Conservation (phyloP, 2,329 filamentous ascomycete genomes). For the Fusarium paranaense region DNA sequence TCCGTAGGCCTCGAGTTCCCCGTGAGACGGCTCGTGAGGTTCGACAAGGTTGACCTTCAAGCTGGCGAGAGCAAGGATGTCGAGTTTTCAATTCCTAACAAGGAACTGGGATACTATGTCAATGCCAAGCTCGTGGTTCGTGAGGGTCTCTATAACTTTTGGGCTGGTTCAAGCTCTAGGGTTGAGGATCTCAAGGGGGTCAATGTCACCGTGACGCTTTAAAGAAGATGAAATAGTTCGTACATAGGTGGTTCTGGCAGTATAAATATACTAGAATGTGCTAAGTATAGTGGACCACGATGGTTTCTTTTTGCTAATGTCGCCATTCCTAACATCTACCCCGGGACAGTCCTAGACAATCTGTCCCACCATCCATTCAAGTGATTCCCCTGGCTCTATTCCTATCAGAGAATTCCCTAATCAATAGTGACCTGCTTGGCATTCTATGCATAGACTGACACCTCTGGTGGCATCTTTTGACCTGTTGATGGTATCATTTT, state of each 20-base stretch:
- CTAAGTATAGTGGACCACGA: neutral
- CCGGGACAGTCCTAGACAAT: neutral
- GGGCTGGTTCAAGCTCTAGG: conserved; percentile 46
- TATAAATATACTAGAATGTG: neutral
- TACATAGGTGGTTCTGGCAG: neutral
- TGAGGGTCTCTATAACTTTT: conserved; percentile 45
- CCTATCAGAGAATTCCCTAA: neutral
- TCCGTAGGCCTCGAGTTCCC: conserved; percentile 61
- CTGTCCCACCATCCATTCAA: neutral
- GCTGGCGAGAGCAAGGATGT: conserved; percentile 61
- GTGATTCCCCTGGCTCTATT: neutral
- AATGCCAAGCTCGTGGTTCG: conserved; percentile 40
- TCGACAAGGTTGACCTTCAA: conserved; percentile 68
- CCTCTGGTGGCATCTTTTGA: neutral
- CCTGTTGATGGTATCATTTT: neutral
- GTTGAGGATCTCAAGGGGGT: conserved; percentile 30
- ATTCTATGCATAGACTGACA: too few relatives aligned
- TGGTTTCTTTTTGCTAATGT: neutral
- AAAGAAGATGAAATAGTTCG: neutral
- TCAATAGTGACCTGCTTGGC: too few relatives aligned
- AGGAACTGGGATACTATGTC: conserved; percentile 47
- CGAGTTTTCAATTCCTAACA: conserved; percentile 44
- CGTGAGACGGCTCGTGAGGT: conserved; percentile 69
- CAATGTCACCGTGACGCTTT: conserved; percentile 27
- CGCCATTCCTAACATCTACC: neutral